Conservation (phyloP, 805 yeast genomes). For the Candida ortonii region DNA sequence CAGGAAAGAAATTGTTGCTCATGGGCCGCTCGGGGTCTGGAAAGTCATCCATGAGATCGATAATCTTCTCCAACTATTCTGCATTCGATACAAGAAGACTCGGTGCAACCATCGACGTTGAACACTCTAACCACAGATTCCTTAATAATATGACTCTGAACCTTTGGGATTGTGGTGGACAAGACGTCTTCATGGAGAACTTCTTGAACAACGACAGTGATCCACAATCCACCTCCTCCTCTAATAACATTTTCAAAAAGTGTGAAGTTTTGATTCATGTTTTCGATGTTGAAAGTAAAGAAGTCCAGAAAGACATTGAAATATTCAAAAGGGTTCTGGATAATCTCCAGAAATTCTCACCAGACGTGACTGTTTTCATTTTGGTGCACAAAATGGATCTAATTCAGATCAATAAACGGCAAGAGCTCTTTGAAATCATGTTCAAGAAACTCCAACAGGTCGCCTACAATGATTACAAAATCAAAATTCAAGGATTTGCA, state of each 20-base stretch:
- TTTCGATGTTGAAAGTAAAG: constrained; percentile 91
- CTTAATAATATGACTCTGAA: constrained; percentile 93
- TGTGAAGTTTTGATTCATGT: constrained; percentile 95
- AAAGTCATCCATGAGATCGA: constrained; percentile 94
- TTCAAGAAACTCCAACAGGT: constrained; percentile 76
- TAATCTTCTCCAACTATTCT: constrained; percentile 91
- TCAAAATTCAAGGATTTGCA: constrained; percentile 79
- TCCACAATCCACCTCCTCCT: constrained; percentile 39
- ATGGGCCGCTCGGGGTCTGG: constrained; percentile 98
- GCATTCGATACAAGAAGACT: constrained; percentile 94
- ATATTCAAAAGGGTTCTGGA: constrained; percentile 82
- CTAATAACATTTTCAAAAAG: constrained; percentile 90
- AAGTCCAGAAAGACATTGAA: constrained; percentile 88
- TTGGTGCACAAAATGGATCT: constrained; percentile 94
- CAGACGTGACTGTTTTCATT: constrained; percentile 88
- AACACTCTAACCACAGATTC: constrained; percentile 89
- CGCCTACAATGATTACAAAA: constrained; percentile 56
- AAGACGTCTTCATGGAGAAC: constrained; percentile 93
- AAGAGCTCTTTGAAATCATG: constrained; percentile 79
- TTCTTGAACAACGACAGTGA: constrained; percentile 55
- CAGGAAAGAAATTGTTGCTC: constrained; percentile 58
- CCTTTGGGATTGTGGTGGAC: constrained; percentile 98
- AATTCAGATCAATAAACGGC: constrained; percentile 81
- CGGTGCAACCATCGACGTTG: constrained; percentile 98
- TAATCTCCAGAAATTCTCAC: constrained; percentile 78